Evolutionary conservation across 2,329 filamentous ascomycete genomes (phyloP).

Genomic region (Sphaceloma murrayae): DNA sequence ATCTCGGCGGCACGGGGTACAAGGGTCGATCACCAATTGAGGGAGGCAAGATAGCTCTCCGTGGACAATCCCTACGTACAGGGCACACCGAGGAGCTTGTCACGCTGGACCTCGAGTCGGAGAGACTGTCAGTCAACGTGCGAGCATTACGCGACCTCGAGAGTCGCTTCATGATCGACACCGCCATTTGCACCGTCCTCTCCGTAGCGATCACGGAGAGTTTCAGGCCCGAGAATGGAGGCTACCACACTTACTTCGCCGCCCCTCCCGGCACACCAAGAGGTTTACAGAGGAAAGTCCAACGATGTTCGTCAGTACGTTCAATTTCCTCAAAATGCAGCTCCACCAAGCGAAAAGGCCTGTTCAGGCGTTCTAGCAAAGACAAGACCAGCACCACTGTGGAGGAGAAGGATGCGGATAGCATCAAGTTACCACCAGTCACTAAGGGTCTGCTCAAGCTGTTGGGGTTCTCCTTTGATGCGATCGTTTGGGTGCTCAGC

Average conservation of each 20-base stretch:
- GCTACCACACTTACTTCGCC: slow-evolving; percentile 14
- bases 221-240: slow-evolving; percentile 17
- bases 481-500: slow-evolving; percentile 34
- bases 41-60: slow-evolving; percentile 27
- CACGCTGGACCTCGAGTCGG: slow-evolving; percentile 36
- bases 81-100: slow-evolving; percentile 36
- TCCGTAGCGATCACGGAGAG: slow-evolving; percentile 39
- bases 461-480: slow-evolving; percentile 35
- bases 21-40: background rate
- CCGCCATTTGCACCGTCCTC: slow-evolving; percentile 34
- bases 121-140: slow-evolving; percentile 36
- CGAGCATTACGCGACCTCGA: slow-evolving; percentile 35
- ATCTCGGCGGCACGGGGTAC: slow-evolving; percentile 6
- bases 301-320: slow-evolving; percentile 3
- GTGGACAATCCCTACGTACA: slow-evolving; percentile 31
- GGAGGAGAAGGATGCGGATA: slow-evolving; percentile 25
- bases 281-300: slow-evolving; percentile 2
- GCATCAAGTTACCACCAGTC: slow-evolving; percentile 32
- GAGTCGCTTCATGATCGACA: slow-evolving; percentile 39
- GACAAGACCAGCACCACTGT: slow-evolving; percentile 18
- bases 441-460: slow-evolving; percentile 33
- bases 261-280: slow-evolving; percentile 14
- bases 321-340: slow-evolving; percentile 5
- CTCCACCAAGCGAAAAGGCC: slow-evolving; percentile 18
- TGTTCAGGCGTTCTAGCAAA: slow-evolving; percentile 17